Conservation (phyloP, 768 basidiomycete species). For the Auricularia sp. region DNA sequence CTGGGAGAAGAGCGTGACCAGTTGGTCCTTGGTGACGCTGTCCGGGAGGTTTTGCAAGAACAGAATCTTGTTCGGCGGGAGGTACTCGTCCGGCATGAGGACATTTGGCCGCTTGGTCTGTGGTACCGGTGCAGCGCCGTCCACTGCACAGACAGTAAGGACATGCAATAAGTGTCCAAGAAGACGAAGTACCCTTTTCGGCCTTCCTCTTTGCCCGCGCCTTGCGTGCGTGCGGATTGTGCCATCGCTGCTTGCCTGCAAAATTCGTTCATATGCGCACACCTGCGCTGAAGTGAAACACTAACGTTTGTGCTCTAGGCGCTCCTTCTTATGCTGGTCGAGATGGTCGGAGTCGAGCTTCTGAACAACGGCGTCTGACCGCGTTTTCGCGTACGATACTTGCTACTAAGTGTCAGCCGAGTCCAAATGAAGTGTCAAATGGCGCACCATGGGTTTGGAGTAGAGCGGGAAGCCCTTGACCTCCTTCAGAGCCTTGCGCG, state of each 20-base stretch:
- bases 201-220: conserved; percentile 73
- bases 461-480: conserved; percentile 91
- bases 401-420: conserved; percentile 41
- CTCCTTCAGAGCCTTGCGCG: conserved; percentile 83
- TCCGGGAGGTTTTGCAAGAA: conserved; percentile 97
- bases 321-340: conserved; percentile 62
- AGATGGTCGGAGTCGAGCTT: conserved; percentile 52
- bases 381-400: conserved; percentile 85
- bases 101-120: conserved; percentile 72
- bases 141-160: conserved; percentile 33
- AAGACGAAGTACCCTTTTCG: conserved; percentile 49
- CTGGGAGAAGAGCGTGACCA: conserved; percentile 87
- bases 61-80: conserved; percentile 97
- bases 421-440: neutral
- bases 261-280: conserved; percentile 5
- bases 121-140: conserved; percentile 54
- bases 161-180: neutral
- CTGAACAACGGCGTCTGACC: conserved; percentile 86
- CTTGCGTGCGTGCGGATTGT: conserved; percentile 86
- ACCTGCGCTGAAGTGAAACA: conserved; percentile 4
- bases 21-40: conserved; percentile 82
- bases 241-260: conserved; percentile 68
- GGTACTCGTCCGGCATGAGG: conserved; percentile 99
- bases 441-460: conserved; percentile 85
- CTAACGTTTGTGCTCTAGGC: conserved; percentile 81